phyloP scores from a whole-genome alignment of 768 basidiomycete genomes.

The Dictyophora rubrovolvata region DNA sequence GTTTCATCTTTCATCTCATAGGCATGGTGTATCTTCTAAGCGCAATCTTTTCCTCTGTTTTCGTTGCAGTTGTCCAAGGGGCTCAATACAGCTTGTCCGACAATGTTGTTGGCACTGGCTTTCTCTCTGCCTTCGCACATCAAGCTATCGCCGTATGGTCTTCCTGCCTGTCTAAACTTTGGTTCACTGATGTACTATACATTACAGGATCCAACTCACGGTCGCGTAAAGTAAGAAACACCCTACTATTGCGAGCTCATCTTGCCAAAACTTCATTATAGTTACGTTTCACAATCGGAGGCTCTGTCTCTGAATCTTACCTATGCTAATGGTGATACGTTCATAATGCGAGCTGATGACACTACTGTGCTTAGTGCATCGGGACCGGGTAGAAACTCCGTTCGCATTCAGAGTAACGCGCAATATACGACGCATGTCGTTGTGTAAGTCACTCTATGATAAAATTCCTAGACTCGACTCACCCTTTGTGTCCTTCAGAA shows the following conservation, averaged over 20 bases:
- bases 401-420: slow-evolving; percentile 44
- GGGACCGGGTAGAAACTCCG: slow-evolving; percentile 49
- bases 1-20: no score
- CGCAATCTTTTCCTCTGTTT: background rate
- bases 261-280: background rate
- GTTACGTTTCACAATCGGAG: slow-evolving; percentile 36
- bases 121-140: background rate
- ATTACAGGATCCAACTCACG: slow-evolving; percentile 3
- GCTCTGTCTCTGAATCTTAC: slow-evolving; percentile 48
- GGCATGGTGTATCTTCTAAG: no score
- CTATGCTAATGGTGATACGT: slow-evolving; percentile 39
- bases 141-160: background rate
- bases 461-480: no score
- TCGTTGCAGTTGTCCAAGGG: background rate
- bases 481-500: no score
- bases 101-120: background rate
- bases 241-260: background rate
- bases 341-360: slow-evolving; percentile 47
- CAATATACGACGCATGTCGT: slow-evolving; percentile 43
- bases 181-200: no score
- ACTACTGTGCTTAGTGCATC: slow-evolving; percentile 34
- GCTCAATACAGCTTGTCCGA: background rate
- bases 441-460: slow-evolving; percentile 30
- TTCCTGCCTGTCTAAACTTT: background rate
- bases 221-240: background rate